Percentiles rank a stretch among this genome's conserved stretches.
Evolutionary conservation across 306 rosid genomes (phyloP).

Genomic region (Trichosanthes cucumerina): DNA sequence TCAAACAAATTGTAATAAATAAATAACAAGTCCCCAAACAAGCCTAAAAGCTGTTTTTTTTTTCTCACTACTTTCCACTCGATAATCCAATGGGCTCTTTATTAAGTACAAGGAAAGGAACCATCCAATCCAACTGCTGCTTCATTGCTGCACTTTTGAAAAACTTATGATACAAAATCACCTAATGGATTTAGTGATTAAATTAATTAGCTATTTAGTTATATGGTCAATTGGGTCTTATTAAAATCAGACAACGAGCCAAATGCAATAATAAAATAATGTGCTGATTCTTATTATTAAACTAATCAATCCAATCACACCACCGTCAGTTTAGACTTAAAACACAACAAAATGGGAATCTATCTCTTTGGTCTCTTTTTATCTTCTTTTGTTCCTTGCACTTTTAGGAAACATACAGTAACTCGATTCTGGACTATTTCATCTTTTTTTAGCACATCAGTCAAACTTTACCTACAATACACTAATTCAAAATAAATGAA

Average conservation of each 20-base stretch:
- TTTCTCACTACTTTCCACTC: not conserved
- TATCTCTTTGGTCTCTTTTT: constrained; percentile 34
- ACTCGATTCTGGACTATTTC: not conserved
- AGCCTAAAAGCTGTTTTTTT: not conserved
- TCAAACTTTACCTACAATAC: not conserved
- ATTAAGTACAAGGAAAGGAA: not conserved
- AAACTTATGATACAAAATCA: not conserved
- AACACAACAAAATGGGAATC: constrained; percentile 55
- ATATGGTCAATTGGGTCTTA: not conserved
- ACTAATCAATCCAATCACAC: not conserved
- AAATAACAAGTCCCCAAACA: too few relatives aligned
- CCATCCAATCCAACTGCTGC: not conserved
- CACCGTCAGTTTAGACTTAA: not conserved
- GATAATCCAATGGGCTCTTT: not conserved
- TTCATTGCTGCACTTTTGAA: not conserved
- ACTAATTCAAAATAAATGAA: not conserved
- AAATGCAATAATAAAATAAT: not conserved
- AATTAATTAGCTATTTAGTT: not conserved
- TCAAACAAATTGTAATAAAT: too few relatives aligned
- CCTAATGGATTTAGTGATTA: not conserved
- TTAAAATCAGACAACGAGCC: not conserved
- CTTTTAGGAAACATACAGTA: constrained; percentile 43
- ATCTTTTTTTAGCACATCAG: not conserved
- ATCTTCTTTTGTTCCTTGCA: constrained; percentile 46
- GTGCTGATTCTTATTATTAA: not conserved